Conservation (phyloP, 768 basidiomycete species). For the Candolleomyces eurysporus region DNA sequence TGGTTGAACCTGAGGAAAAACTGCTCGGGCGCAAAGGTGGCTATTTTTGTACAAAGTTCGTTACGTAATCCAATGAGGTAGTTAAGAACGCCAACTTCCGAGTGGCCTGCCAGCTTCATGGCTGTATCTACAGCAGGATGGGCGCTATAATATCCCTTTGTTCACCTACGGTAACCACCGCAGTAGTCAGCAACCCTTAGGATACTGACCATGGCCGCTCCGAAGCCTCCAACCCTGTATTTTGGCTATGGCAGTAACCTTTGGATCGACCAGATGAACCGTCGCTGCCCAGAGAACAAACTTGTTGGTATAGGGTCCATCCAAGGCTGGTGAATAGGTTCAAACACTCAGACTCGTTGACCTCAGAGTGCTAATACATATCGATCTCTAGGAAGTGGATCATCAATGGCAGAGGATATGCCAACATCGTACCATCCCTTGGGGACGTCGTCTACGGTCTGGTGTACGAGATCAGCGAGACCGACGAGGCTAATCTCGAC, state of each 20-base stretch:
- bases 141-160: not conserved
- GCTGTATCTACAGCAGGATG: not conserved
- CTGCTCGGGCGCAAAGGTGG: not conserved
- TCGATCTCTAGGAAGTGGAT: conserved; percentile 42
- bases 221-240: conserved; percentile 25
- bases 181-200: not conserved
- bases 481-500: conserved; percentile 43
- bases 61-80: not conserved
- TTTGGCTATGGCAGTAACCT: conserved; percentile 54
- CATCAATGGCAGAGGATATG: conserved; percentile 42
- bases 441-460: conserved; percentile 43
- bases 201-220: not conserved
- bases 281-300: conserved; percentile 43
- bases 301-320: conserved; percentile 39
- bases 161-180: not conserved
- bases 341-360: not conserved
- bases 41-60: not conserved
- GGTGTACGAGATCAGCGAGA: conserved; percentile 38
- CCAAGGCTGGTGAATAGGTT: conserved; percentile 35
- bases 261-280: conserved; percentile 47
- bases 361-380: not conserved
- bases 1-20: conserved; percentile 2
- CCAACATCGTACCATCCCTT: conserved; percentile 40
- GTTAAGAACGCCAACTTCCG: too few species aligned
- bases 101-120: too few species aligned